These are phyloP conservation scores for Heliamphora pulchella DNA, from an alignment of 179 eudicot species.

Conservation along the genomic window DNA sequence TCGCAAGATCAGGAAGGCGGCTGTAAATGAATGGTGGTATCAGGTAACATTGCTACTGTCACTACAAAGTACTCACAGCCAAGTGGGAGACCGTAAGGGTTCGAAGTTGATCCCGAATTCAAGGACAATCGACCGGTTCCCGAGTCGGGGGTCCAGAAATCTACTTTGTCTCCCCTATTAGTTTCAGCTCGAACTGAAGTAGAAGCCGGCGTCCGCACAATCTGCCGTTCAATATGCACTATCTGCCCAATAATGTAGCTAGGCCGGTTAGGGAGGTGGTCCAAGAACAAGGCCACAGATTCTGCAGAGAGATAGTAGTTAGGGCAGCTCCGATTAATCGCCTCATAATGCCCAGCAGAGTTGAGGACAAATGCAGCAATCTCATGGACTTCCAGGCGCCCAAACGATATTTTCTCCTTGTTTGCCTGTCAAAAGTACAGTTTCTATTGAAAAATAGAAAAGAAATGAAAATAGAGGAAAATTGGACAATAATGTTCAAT, in stretches of 20 bases:
- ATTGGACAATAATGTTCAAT: background rate
- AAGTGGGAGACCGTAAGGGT: constrained; percentile 65
- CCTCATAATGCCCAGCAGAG: constrained; percentile 78
- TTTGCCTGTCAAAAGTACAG: constrained; percentile 48
- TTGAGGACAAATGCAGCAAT: constrained; percentile 87
- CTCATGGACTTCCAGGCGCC: constrained; percentile 81
- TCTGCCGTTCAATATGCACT: constrained; percentile 79
- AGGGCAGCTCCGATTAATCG: constrained; percentile 72
- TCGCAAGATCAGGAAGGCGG: constrained; percentile 85
- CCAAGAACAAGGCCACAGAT: constrained; percentile 83
- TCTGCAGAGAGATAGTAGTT: constrained; percentile 84
- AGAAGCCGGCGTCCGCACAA: constrained; percentile 40
- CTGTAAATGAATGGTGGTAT: constrained; percentile 54
- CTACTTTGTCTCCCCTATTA: constrained; percentile 27
- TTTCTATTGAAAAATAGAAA: background rate
- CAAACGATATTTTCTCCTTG: constrained; percentile 88
- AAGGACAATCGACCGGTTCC: constrained; percentile 32
- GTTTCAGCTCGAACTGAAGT: constrained; percentile 23
- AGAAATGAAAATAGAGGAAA: background rate
- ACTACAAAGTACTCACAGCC: constrained; percentile 95
- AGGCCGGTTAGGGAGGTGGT: constrained; percentile 66
- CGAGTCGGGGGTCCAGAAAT: constrained; percentile 25
- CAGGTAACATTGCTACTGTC: constrained; percentile 95
- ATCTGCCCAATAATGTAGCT: constrained; percentile 79
- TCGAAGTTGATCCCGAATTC: constrained; percentile 37